These are phyloP conservation scores for Rhododendron mucronatum DNA, from an alignment of 148 eudicot genomes.

Conservation along the genomic window DNA sequence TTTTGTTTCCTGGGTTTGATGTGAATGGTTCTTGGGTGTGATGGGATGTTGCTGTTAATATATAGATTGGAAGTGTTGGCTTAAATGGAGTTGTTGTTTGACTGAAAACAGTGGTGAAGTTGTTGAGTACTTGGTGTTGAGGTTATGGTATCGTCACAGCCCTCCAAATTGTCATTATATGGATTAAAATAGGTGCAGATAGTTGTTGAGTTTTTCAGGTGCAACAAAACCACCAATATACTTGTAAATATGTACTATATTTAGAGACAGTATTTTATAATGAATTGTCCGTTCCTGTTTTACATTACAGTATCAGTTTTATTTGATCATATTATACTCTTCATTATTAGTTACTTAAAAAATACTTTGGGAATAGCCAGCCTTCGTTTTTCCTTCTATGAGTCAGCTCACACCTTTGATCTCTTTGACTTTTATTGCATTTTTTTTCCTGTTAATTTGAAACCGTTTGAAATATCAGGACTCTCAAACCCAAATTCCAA, in stretches of 20 bases:
- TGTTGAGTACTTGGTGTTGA: conserved; percentile 17
- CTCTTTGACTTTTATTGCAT: too few species aligned
- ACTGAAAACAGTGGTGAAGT: conserved; percentile 27
- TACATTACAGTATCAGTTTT: too few species aligned
- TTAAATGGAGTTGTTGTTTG: conserved; percentile 40
- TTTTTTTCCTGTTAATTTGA: too few species aligned
- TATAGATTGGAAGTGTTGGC: conserved; percentile 19
- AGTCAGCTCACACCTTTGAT: too few species aligned
- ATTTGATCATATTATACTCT: too few species aligned
- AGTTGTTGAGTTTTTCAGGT: conserved; percentile 10
- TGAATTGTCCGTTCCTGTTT: not conserved
- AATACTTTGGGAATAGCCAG: too few species aligned
- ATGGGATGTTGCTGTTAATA: conserved; percentile 18
- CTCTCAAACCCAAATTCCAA: too few species aligned
- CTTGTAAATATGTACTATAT: not conserved
- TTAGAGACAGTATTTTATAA: not conserved
- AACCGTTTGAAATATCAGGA: too few species aligned
- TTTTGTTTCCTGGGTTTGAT: conserved; percentile 8
- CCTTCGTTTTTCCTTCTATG: too few species aligned
- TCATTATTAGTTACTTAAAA: too few species aligned
- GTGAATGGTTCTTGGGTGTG: conserved; percentile 12
- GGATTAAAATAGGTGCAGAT: not conserved
- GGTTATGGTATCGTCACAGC: conserved; percentile 1
- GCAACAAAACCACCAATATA: conserved; percentile 19
- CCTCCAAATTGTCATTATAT: not conserved